Conservation (phyloP, 2,329 filamentous ascomycete genomes). For the Trichoderma cornu-damae region DNA sequence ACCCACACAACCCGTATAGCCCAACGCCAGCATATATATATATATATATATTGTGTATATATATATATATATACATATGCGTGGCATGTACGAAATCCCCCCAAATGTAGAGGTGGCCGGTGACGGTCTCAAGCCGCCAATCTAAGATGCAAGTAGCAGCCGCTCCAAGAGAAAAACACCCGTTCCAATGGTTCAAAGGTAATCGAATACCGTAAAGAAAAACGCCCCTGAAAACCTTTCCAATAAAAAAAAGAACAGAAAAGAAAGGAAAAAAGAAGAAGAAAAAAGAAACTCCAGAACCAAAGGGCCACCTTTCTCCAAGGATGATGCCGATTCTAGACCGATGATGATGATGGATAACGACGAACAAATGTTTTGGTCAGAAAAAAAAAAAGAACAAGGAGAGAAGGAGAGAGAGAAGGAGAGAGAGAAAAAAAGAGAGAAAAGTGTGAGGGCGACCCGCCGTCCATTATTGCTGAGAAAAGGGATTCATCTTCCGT, state of each 20-base stretch:
- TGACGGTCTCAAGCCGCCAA: slow-evolving; percentile 10
- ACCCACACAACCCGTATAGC: neutral
- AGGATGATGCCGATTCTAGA: slow-evolving; percentile 5
- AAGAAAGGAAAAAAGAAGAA: neutral
- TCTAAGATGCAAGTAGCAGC: slow-evolving; percentile 15
- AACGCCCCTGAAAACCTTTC: too few relatives aligned
- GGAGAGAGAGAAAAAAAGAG: neutral
- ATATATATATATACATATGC: too few relatives aligned
- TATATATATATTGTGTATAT: too few relatives aligned
- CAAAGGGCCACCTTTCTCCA: neutral
- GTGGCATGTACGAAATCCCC: slow-evolving; percentile 8
- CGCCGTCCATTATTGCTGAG: slow-evolving; percentile 1
- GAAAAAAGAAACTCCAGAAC: neutral
- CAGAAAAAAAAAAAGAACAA: neutral
- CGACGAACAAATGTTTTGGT: neutral
- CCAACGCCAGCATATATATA: slow-evolving; percentile 6
- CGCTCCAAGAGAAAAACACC: neutral
- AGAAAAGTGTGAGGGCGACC: too few relatives aligned
- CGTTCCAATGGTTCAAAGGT: neutral
- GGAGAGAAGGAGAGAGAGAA: neutral
- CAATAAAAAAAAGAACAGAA: too few relatives aligned
- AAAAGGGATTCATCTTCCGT: slow-evolving; percentile 39
- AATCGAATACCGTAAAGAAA: too few relatives aligned
- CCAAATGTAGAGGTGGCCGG: neutral
- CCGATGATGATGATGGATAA: neutral